phyloP scores from a whole-genome alignment of 305 asterid genomes.

The Plantago lanceolata region DNA sequence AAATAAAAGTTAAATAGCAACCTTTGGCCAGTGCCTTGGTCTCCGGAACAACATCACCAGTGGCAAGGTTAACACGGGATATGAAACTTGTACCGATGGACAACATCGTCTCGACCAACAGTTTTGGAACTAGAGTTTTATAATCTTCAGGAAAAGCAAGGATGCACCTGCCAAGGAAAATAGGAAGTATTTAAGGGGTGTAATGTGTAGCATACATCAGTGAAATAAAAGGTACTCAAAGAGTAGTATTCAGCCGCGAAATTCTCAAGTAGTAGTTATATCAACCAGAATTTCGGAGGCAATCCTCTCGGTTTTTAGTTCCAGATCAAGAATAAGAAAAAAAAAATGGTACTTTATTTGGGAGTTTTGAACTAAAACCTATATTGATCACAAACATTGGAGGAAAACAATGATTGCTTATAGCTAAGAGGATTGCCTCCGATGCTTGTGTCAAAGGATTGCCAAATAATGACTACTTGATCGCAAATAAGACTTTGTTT shows the following conservation, averaged over 20 bases:
- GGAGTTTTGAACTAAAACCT: no score
- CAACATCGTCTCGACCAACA: conserved; percentile 74
- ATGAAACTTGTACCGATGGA: conserved; percentile 64
- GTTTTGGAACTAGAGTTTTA: conserved; percentile 74
- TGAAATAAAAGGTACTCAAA: not conserved
- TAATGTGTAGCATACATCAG: conserved; percentile 16
- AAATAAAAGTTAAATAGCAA: conserved; percentile 18
- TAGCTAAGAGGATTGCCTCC: no score
- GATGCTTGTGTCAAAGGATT: no score
- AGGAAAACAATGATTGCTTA: no score
- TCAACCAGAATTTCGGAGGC: not conserved
- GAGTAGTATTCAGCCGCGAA: not conserved
- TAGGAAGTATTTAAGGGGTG: conserved; percentile 11
- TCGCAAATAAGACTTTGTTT: not conserved
- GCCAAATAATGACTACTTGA: not conserved
- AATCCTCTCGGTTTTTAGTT: no score
- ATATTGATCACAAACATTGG: no score
- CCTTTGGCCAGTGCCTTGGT: conserved; percentile 90
- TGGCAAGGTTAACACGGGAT: conserved; percentile 81
- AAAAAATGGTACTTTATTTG: no score
- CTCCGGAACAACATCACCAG: conserved; percentile 89
- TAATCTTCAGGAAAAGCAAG: conserved; percentile 92
- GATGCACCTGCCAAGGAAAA: conserved; percentile 60
- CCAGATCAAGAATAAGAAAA: no score
- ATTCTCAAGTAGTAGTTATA: not conserved